These are phyloP conservation scores for Fusarium sp. DNA, from an alignment of 2,329 filamentous ascomycete species.

Conservation along the genomic window DNA sequence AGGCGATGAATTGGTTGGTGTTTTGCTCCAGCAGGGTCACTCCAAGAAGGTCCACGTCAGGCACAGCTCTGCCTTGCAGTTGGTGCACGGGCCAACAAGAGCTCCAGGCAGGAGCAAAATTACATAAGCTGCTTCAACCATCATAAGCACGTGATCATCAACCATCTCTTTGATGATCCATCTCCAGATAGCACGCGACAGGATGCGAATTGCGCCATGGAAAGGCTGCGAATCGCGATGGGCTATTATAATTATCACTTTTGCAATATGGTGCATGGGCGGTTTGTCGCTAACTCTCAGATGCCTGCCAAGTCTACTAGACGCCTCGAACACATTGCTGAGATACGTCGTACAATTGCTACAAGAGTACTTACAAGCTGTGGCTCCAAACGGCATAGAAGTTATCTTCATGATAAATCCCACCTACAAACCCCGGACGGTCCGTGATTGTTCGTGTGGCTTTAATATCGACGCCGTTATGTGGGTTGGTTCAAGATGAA, in stretches of 20 bases:
- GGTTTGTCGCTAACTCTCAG: too few species aligned
- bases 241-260: too few species aligned
- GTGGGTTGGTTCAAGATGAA: too few species aligned
- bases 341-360: too few species aligned
- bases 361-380: too few species aligned
- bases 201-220: background rate
- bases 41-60: conserved; percentile 60
- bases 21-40: conserved; percentile 48
- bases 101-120: conserved; percentile 42
- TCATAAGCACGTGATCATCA: conserved; percentile 15
- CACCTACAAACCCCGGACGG: too few species aligned
- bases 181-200: conserved; percentile 11
- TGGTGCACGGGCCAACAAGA: conserved; percentile 45
- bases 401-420: too few species aligned
- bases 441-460: too few species aligned
- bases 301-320: background rate
- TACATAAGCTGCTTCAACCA: conserved; percentile 30
- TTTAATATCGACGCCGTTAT: too few species aligned
- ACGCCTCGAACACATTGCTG: background rate
- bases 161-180: background rate
- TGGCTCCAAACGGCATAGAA: too few species aligned
- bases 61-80: conserved; percentile 56
- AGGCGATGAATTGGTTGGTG: conserved; percentile 43
- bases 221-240: background rate
- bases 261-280: background rate